Percentiles rank a stretch among this genome's conserved stretches.
These are phyloP conservation scores for Acacia crassicarpa DNA, from an alignment of 306 rosid genomes.

Conservation along the genomic window DNA sequence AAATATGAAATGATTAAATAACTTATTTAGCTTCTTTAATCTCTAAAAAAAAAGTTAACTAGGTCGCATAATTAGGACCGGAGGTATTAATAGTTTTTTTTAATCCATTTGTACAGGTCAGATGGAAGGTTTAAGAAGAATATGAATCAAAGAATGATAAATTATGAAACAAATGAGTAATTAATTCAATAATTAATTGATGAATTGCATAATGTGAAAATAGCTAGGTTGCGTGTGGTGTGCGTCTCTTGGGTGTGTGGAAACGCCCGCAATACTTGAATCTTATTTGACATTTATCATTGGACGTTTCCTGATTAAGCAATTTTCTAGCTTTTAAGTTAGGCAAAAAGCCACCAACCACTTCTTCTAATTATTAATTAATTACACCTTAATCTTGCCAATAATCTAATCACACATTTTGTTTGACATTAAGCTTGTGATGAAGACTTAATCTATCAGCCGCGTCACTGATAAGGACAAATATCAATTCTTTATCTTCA, in stretches of 20 bases:
- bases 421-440: slow-evolving; percentile 22
- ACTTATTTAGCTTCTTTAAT: no score
- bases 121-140: neutral
- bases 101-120: neutral
- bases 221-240: slow-evolving; percentile 16
- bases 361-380: neutral
- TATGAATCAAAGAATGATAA: neutral
- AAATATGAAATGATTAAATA: no score
- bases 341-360: slow-evolving; percentile 31
- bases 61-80: no score
- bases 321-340: neutral
- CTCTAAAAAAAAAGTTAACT: no score
- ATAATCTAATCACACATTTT: neutral
- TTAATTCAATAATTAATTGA: neutral
- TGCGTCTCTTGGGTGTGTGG: slow-evolving; percentile 30
- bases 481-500: neutral
- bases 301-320: slow-evolving; percentile 20
- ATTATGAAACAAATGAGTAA: neutral
- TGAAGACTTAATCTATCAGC: neutral
- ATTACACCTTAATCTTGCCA: neutral
- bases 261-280: slow-evolving; percentile 6
- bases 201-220: slow-evolving; percentile 15
- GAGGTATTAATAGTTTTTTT: no score
- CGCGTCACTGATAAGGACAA: slow-evolving; percentile 19
- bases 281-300: slow-evolving; percentile 2